Conservation (phyloP, 2,329 filamentous ascomycete genomes). For the Diaporthe sp. region DNA sequence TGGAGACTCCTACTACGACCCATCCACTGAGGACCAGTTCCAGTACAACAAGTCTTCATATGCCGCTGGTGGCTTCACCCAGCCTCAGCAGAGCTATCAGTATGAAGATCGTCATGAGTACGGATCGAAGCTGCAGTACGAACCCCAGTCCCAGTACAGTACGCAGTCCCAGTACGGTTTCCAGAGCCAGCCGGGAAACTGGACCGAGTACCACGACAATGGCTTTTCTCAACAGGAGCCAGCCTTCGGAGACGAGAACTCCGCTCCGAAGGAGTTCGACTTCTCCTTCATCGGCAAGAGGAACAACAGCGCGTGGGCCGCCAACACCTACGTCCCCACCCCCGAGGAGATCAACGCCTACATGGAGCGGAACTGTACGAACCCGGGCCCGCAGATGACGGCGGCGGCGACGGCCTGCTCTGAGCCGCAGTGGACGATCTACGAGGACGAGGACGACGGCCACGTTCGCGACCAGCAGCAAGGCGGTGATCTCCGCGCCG, state of each 20-base stretch:
- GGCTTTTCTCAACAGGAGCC: neutral
- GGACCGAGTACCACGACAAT: neutral
- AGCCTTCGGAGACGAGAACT: neutral
- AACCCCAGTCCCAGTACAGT: neutral
- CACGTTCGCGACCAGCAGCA: neutral
- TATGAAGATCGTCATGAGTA: neutral
- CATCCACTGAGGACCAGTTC: neutral
- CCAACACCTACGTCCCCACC: conserved; percentile 16
- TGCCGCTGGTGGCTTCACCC: neutral
- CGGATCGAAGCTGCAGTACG: neutral
- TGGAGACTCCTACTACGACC: conserved; percentile 20
- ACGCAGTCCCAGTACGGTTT: neutral
- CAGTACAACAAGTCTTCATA: neutral
- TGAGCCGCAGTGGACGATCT: conserved; percentile 32
- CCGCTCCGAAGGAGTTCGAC: conserved; percentile 21
- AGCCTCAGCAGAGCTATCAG: neutral
- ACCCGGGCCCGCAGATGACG: neutral
- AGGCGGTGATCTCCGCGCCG: neutral
- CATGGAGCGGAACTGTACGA: neutral
- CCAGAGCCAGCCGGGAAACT: neutral
- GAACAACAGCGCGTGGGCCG: conserved; percentile 3
- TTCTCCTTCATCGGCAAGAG: conserved; percentile 27
- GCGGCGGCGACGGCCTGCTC: neutral
- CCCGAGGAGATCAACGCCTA: conserved; percentile 19
- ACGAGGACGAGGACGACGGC: conserved; percentile 33